A percentile compares a stretch with the other conserved stretches of the same genome.
Evolutionary conservation across 306 rosid species (phyloP).

Genomic region (Cicer chorassanicum): DNA sequence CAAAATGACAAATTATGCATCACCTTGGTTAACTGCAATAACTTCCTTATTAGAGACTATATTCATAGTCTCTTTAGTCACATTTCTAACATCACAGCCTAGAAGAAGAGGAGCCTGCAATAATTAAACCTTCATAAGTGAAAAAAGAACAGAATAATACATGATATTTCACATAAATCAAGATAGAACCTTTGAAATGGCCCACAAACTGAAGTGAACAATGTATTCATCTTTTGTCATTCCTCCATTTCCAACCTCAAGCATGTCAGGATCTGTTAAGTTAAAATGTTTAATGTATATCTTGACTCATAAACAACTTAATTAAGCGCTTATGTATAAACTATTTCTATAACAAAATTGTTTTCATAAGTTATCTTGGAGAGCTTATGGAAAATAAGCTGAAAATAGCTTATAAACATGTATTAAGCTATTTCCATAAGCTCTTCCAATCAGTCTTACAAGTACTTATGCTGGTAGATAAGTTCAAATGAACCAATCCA

Average conservation of each 20-base stretch:
- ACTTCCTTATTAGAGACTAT: constrained; percentile 78
- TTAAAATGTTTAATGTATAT: constrained; percentile 21
- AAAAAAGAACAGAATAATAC: background rate
- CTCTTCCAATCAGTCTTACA: too few species aligned
- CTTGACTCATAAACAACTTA: background rate
- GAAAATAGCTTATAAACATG: too few species aligned
- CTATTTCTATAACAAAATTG: too few species aligned
- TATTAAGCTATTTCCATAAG: too few species aligned
- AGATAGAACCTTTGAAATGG: constrained; percentile 80
- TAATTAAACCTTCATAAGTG: constrained; percentile 32
- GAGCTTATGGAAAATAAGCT: too few species aligned
- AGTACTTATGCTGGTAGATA: too few species aligned
- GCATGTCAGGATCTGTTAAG: constrained; percentile 94
- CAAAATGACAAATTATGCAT: background rate
- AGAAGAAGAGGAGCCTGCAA: constrained; percentile 97
- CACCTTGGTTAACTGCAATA: constrained; percentile 89
- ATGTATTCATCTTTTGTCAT: constrained; percentile 84
- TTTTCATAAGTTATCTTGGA: too few species aligned
- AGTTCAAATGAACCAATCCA: too few species aligned
- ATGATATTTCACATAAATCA: constrained; percentile 1
- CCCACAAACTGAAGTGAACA: constrained; percentile 96
- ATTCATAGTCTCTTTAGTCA: constrained; percentile 71
- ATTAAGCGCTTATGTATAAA: too few species aligned
- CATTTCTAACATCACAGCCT: constrained; percentile 86
- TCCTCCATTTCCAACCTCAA: constrained; percentile 96